A percentile compares a stretch with the other conserved stretches of the same genome.
Conservation (phyloP, 306 rosid species). For the Astragalus glycyphyllos region DNA sequence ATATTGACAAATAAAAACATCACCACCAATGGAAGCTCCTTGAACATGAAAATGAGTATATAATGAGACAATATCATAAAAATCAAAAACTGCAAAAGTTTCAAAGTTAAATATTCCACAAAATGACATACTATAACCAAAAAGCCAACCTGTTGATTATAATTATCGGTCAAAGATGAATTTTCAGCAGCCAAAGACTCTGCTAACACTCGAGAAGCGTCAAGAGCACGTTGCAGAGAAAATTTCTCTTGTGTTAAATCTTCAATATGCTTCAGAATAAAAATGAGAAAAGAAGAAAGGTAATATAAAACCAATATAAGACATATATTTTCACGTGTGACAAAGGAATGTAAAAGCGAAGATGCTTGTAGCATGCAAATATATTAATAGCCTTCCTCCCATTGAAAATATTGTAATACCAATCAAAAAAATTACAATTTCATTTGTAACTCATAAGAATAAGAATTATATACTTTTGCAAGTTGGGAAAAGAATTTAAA, state of each 20-base stretch:
- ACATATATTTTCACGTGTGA: slow-evolving; percentile 1
- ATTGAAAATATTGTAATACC: neutral
- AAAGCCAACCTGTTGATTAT: slow-evolving; percentile 85
- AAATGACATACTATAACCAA: slow-evolving; percentile 31
- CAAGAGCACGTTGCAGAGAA: slow-evolving; percentile 89
- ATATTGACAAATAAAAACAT: slow-evolving; percentile 9
- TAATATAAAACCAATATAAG: neutral
- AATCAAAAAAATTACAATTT: neutral
- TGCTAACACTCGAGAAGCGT: slow-evolving; percentile 75
- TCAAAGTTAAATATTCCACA: slow-evolving; percentile 21
- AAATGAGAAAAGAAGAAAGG: slow-evolving; percentile 7
- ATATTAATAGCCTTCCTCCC: slow-evolving; percentile 14
- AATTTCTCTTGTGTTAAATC: slow-evolving; percentile 94
- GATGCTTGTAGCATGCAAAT: slow-evolving; percentile 25
- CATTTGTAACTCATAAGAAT: neutral
- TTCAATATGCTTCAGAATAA: slow-evolving; percentile 83
- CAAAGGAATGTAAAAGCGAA: slow-evolving; percentile 4
- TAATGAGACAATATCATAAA: slow-evolving; percentile 3
- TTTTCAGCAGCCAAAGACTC: slow-evolving; percentile 96
- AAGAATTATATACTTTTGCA: slow-evolving; percentile 15
- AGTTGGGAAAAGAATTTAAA: slow-evolving; percentile 7
- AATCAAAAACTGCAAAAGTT: slow-evolving; percentile 15
- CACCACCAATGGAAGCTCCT: neutral
- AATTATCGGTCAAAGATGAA: slow-evolving; percentile 89
- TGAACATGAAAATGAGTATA: slow-evolving; percentile 33